Evolutionary conservation across 768 basidiomycete genomes (phyloP), one percentile per base, ranked within the genome.

Genomic region (Amanita exitialis): DNA sequence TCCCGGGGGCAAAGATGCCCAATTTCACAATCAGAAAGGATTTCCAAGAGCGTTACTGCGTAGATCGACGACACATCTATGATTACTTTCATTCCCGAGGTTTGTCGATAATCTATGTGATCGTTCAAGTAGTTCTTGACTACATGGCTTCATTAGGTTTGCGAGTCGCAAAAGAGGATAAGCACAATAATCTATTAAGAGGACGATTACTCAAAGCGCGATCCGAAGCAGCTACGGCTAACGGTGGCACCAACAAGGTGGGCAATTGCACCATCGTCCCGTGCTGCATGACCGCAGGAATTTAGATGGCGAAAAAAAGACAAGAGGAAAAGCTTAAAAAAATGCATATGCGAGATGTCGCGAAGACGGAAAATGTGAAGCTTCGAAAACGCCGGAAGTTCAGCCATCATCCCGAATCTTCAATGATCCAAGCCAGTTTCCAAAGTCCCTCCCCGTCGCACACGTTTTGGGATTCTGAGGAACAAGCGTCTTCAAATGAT

Each of bases 1-100:
- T 72, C 45, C 80, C 83, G 8, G 86, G 86, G 37, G 80, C 78
- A 38, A 83, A 86, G 60, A 89, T 89, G 86, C 86, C 86, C 6
- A 76, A 79, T 8, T 89, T 86, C 58, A 72, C 78, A 6, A 69
- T 81, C 47, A 75, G 85, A 51, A 82, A 81, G 55, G 81, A 79
- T 53, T 77, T 87, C 30, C 85, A 87, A 64, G 75, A 80, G 59
- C 76, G 80, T 42, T 84, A 83, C 62, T 71, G 69, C 53, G 80
- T 85, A 52, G 84, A 87, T 61, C 71, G 85, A 56, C 69, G 85
- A 56, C 84, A 85, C 57, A 79, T 87, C 55, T 87, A 87, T 60
- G 85, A 87, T 64, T 86, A 86, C 63, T 86, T 84, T 65, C 85
- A 86, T 64, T 75, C 73, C n/a, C 64, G 71, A 69, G 74, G 73